Base-by-base conservation (phyloP, 129 eudicot species). In the Cynara cardunculus region DNA sequence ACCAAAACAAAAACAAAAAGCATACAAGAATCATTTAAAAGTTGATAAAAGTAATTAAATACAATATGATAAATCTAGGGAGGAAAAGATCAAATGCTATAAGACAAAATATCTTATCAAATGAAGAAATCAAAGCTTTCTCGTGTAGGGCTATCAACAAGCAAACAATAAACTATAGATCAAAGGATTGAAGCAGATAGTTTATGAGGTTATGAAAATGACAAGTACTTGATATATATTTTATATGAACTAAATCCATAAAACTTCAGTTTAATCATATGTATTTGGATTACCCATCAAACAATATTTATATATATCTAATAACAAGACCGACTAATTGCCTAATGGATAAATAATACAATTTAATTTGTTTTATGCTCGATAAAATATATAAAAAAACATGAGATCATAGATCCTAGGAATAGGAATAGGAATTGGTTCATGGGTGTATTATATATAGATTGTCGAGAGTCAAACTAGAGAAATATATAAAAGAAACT, bases 61-160 rank as follows among this genome's bases (percentile, higher is more conserved):
- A 27, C 78, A 46, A 73, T 27, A 85, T 62, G 78, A 85, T 76
- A 61, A 35, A 28, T 69, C 7, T 31, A 37, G 73, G 75, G 69
- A 75, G 71, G 76, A 73, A 85, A 41, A 41, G 64, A 76, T 80
- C 78, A 59, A 78, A 72, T 67, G 89, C 65, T 39, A 77, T 25
- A 32, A 78, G 81, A 86, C 83, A 65, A 82, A 73, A 69, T 14
- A 74, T 78, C 79, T 82, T 80, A 69, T 80, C 85, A 76, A 82
- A 74, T 77, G 78, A 41, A 74, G 71, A 65, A 73, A 82, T 79
- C 74, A 41, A 82, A 74, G 86, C 82, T 74, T 78, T 84, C 34
- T 72, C 65, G 18, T 82, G 89, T 86, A 86, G 88, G 89, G 89
- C 72, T 78, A 73, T 49, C 59, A 80, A 80, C 78, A 75, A 76